phyloP scores from a whole-genome alignment of 192 early-diverging fungal species.

The Coemansia sp. region DNA sequence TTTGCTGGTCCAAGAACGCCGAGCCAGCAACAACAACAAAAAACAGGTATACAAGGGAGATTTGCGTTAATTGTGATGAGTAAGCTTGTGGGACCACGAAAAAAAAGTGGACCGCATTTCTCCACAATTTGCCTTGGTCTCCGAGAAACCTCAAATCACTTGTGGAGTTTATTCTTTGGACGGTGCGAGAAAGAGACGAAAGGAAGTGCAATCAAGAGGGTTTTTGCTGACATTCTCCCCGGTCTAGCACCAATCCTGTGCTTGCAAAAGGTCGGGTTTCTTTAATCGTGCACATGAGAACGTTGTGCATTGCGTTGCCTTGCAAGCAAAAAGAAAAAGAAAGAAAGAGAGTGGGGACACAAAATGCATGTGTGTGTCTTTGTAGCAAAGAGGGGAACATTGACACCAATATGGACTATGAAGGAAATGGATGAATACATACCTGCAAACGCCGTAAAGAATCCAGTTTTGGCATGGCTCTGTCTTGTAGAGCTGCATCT shows the following conservation, averaged over 20 bases:
- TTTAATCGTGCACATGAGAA: background rate
- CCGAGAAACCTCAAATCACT: too few relatives aligned
- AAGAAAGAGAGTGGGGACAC: background rate
- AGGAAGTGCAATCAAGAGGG: too few relatives aligned
- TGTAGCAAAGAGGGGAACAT: background rate
- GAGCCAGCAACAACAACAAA: background rate
- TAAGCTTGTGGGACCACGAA: background rate
- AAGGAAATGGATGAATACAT: conserved; percentile 7
- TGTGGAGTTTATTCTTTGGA: too few relatives aligned
- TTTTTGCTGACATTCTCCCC: too few relatives aligned
- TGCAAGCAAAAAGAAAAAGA: background rate
- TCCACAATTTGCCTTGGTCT: background rate
- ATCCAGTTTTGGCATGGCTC: conserved; percentile 69
- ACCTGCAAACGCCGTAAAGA: conserved; percentile 59
- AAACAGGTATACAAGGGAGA: background rate
- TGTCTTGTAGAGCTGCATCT: conserved; percentile 70
- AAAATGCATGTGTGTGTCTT: background rate
- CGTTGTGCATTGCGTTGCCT: background rate
- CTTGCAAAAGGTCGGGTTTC: background rate
- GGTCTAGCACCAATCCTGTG: too few relatives aligned
- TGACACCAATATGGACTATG: background rate
- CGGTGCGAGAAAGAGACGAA: too few relatives aligned
- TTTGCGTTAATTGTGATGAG: background rate
- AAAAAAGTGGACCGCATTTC: background rate
- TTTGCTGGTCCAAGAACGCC: conserved; percentile 3